Evolutionary conservation across 1,139 yeast species (phyloP), one percentile per base, ranked within the genome.

Genomic region (Kodamaea anthophila): DNA sequence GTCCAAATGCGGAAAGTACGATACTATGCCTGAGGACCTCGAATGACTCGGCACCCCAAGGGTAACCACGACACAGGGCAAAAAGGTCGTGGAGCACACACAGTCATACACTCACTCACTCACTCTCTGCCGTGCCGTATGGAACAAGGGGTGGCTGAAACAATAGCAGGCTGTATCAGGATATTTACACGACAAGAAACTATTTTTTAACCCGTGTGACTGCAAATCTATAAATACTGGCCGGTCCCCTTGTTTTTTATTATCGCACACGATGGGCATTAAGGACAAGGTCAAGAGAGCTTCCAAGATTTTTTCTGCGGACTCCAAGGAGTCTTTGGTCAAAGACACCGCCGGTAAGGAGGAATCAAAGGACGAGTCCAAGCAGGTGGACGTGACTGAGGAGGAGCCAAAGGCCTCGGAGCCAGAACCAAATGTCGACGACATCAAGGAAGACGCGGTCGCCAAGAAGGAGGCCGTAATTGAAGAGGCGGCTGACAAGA

Each of bases 221-320:
- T 13, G 21, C 24, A 20, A 16, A 18, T 29, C 16, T 33, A 30
- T 33, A 33, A 29, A 30, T 30, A 29, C 20, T 9, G 15, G 18
- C 16, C 15, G 19, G 28, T 28, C 36, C 34, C 28, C 27, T 15
- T 6, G 21, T 24, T 24, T 24, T 10, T 15, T n/a, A 27, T 5
- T 13, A n/a, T 18, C 22, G 10, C 24, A 19, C 21, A 18, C 21
- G 21, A 65, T 65, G 71, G 66, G 69, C 41, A 58, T 65, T 38
- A 64, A 62, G 46, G 69, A 65, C 43, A 65, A 49, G 46, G 61
- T 65, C 37, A 65, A 59, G 51, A 63, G 72, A 59, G 63, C 67
- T 19, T 65, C 71, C 25, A 62, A 55, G 51, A 56, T 62, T 37
- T 65, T 65, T 43, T 37, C 47, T 33, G 34, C 43, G 26, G 65